These are phyloP conservation scores for Xylariaceae sp. DNA, from an alignment of 2,329 filamentous ascomycete species.

Conservation along the genomic window DNA sequence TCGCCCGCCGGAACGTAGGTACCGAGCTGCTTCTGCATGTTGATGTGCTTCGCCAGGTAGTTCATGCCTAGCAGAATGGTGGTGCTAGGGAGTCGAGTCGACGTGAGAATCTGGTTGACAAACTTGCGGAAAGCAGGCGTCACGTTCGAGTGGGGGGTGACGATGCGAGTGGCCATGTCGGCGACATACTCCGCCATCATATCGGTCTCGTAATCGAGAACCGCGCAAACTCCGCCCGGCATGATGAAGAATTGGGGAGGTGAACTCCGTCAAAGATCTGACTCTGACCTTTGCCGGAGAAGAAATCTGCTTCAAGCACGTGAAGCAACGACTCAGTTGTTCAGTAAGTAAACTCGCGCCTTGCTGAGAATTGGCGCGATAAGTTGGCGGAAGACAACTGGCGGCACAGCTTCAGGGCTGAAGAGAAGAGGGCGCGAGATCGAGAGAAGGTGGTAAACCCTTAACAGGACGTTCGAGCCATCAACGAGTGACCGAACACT, in stretches of 20 bases:
- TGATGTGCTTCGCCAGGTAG: constrained; percentile 79
- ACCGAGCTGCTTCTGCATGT: constrained; percentile 57
- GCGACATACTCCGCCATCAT: constrained; percentile 93
- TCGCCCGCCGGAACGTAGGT: constrained; percentile 53
- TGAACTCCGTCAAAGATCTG: constrained; percentile 29
- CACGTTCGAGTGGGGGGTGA: constrained; percentile 48
- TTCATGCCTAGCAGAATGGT: constrained; percentile 88
- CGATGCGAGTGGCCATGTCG: constrained; percentile 68
- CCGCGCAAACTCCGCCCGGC: constrained; percentile 82
- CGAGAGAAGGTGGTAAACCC: constrained; percentile 26
- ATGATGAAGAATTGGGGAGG: constrained; percentile 42
- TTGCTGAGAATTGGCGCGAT: neutral
- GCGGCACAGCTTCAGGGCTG: constrained; percentile 34
- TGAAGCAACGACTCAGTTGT: constrained; percentile 29
- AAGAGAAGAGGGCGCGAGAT: constrained; percentile 31
- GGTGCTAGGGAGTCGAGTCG: constrained; percentile 82
- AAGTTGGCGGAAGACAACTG: constrained; percentile 24
- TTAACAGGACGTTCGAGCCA: constrained; percentile 38
- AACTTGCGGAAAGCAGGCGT: constrained; percentile 82
- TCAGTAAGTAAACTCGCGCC: constrained; percentile 11
- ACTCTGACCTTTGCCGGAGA: constrained; percentile 31
- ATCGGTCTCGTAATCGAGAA: constrained; percentile 95
- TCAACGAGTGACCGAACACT: constrained; percentile 22
- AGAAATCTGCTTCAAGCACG: constrained; percentile 39
- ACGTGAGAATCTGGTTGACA: constrained; percentile 83